Evolutionary conservation across 768 basidiomycete species (phyloP).

Genomic region (Tylopilus balloui): DNA sequence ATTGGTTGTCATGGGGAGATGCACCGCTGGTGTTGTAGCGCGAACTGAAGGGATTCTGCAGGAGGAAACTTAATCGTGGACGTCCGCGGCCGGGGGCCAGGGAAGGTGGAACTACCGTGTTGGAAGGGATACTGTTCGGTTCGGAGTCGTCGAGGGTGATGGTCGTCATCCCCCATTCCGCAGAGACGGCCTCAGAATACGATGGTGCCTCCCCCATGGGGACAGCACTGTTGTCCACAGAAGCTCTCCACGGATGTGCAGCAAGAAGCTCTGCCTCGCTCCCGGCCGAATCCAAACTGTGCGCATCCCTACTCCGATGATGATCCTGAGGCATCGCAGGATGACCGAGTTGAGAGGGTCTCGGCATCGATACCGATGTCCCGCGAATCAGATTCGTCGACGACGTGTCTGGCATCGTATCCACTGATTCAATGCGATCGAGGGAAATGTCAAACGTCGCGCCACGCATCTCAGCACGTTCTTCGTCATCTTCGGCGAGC

Average conservation of each 20-base stretch:
- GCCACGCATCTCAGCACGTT: conserved; percentile 6
- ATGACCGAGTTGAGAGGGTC: conserved; percentile 11
- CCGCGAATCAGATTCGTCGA: conserved; percentile 20
- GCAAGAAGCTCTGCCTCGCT: conserved; percentile 22
- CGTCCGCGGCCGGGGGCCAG: conserved; percentile 12
- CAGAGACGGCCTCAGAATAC: conserved; percentile 48
- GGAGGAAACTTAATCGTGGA: conserved; percentile 48
- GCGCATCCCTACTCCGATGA: conserved; percentile 15
- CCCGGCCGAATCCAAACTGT: conserved; percentile 20
- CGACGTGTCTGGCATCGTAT: conserved; percentile 22
- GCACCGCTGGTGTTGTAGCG: conserved; percentile 15
- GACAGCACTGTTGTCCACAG: conserved; percentile 22
- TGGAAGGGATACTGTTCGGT: conserved; percentile 1
- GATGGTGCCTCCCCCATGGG: conserved; percentile 63
- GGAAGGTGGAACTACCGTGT: not conserved
- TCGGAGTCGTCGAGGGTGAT: conserved; percentile 23
- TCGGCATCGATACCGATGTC: conserved; percentile 6
- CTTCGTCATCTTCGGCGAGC: conserved; percentile 25
- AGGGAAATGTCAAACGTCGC: conserved; percentile 18
- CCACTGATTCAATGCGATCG: conserved; percentile 22
- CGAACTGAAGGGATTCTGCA: conserved; percentile 36
- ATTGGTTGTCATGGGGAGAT: conserved; percentile 11
- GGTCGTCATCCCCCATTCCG: conserved; percentile 5
- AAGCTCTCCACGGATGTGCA: conserved; percentile 12
- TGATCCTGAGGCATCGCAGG: not conserved